A percentile compares a stretch with the other conserved stretches of the same genome.
These are phyloP conservation scores for Stipa capillata DNA, from an alignment of 176 grass and related monocot species.

Conservation along the genomic window DNA sequence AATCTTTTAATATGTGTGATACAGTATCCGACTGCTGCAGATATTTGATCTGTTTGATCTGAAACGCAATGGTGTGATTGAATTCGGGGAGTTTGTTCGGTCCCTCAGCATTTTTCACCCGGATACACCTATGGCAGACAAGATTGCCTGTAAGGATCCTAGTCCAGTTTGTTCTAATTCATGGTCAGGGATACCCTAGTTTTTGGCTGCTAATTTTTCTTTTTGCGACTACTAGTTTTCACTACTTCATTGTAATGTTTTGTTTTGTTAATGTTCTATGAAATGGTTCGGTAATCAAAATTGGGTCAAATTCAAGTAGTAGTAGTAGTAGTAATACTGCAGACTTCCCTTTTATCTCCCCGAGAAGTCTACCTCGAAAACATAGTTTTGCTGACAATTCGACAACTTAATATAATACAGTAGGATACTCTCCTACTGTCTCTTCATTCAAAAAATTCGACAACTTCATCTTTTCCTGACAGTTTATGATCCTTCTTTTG, in stretches of 20 bases:
- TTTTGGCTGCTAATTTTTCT: background rate
- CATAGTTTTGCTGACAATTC: background rate
- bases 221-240: background rate
- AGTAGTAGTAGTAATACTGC: too few species aligned
- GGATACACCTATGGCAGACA: slow-evolving; percentile 45
- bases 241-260: background rate
- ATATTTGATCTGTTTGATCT: slow-evolving; percentile 92
- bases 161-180: background rate
- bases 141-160: slow-evolving; percentile 64
- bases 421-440: too few species aligned
- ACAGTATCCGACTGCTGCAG: slow-evolving; percentile 20
- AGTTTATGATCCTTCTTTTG: background rate
- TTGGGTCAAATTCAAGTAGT: background rate
- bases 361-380: background rate
- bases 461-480: background rate
- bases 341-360: background rate
- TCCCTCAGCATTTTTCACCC: slow-evolving; percentile 84
- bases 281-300: background rate
- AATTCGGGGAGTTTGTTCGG: slow-evolving; percentile 77
- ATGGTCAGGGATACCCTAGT: background rate
- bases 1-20: background rate
- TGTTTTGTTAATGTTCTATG: background rate
- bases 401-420: too few species aligned
- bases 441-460: too few species aligned
- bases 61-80: slow-evolving; percentile 68